Evolutionary conservation across 2,329 filamentous ascomycete species (phyloP).

Genomic region (Scedosporium aurantiacum): DNA sequence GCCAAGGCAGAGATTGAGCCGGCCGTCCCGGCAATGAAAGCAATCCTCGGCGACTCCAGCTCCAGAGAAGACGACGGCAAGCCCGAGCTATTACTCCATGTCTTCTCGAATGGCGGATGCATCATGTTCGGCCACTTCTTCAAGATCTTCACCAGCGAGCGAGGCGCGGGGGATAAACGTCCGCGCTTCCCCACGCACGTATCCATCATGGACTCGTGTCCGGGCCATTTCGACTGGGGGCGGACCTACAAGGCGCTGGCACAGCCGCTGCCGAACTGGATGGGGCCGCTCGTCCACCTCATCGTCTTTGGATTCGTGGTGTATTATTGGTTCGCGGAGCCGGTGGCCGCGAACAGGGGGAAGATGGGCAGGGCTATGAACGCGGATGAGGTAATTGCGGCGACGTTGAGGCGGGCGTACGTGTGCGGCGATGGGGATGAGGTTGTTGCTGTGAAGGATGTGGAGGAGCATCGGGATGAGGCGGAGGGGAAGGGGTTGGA

Average conservation of each 20-base stretch:
- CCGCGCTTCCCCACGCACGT: conserved; percentile 28
- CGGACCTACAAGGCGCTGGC: neutral
- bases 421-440: conserved; percentile 11
- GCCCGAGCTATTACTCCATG: conserved; percentile 32
- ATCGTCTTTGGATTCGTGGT: neutral
- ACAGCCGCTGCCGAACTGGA: neutral
- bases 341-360: neutral
- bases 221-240: neutral
- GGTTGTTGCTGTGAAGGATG: conserved; percentile 6
- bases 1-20: conserved; percentile 24
- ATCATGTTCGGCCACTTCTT: conserved; percentile 28
- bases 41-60: conserved; percentile 15
- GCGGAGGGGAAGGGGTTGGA: conserved; percentile 8
- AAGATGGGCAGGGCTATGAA: conserved; percentile 10
- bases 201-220: conserved; percentile 21
- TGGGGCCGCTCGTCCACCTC: conserved; percentile 1
- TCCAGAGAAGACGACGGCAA: conserved; percentile 7
- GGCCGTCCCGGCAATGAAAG: conserved; percentile 27
- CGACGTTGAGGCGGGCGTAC: conserved; percentile 11
- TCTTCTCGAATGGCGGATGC: conserved; percentile 43
- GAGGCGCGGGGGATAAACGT: conserved; percentile 7
- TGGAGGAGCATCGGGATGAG: conserved; percentile 11
- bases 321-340: neutral
- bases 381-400: neutral
- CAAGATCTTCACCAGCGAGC: conserved; percentile 19